phyloP scores from a whole-genome alignment of 139 green algal genomes.

The Axilococcus clingmanii region DNA sequence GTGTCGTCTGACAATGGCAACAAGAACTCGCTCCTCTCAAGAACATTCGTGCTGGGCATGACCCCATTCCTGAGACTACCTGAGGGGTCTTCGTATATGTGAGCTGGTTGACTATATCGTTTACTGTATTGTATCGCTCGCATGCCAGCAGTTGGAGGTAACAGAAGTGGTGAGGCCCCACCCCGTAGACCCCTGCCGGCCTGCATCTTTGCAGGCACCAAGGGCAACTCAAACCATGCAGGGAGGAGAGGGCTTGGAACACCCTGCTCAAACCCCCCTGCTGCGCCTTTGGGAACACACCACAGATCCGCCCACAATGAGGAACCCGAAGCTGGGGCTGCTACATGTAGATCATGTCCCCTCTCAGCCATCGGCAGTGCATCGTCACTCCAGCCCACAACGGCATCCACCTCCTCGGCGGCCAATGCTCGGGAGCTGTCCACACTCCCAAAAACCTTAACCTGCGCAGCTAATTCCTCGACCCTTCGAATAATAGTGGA shows the following conservation, averaged over 20 bases:
- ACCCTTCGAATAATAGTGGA: slow-evolving; percentile 18
- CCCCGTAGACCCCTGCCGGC: slow-evolving; percentile 13
- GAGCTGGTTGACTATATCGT: neutral
- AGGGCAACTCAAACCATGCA: slow-evolving; percentile 60
- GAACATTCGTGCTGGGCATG: slow-evolving; percentile 35
- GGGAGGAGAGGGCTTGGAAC: slow-evolving; percentile 58
- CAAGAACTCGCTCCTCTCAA: slow-evolving; percentile 61
- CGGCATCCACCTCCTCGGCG: slow-evolving; percentile 60
- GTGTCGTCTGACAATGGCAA: slow-evolving; percentile 38
- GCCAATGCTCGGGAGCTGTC: slow-evolving; percentile 55
- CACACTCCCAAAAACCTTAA: slow-evolving; percentile 49
- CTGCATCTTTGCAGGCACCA: slow-evolving; percentile 21
- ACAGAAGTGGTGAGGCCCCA: slow-evolving; percentile 46
- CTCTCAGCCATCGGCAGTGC: slow-evolving; percentile 37
- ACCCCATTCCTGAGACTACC: slow-evolving; percentile 9
- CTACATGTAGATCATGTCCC: slow-evolving; percentile 28
- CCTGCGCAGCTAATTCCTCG: slow-evolving; percentile 35
- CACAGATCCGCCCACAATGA: slow-evolving; percentile 68
- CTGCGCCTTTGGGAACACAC: slow-evolving; percentile 39
- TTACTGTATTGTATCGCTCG: neutral
- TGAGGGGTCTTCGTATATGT: neutral
- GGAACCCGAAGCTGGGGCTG: slow-evolving; percentile 58
- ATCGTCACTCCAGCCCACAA: slow-evolving; percentile 54
- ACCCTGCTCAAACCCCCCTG: slow-evolving; percentile 23
- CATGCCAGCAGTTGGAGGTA: slow-evolving; percentile 15